phyloP scores from a whole-genome alignment of 2,329 filamentous ascomycete species.

The Tolypocladium ovalisporum region DNA sequence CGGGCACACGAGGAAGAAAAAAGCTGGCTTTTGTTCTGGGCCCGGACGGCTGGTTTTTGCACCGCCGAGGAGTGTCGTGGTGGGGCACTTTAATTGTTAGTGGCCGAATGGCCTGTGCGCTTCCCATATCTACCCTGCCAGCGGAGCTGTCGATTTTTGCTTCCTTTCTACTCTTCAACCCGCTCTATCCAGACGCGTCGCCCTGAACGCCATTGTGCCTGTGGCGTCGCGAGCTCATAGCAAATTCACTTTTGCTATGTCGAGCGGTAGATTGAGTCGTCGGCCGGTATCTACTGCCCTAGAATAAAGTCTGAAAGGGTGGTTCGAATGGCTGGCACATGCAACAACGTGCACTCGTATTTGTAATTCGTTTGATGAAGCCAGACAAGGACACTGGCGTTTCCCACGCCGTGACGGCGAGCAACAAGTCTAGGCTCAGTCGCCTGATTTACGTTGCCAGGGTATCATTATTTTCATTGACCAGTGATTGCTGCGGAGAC shows the following conservation, averaged over 20 bases:
- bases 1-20: constrained; percentile 7
- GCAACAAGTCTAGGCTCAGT: background rate
- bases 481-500: constrained; percentile 20
- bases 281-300: constrained; percentile 85
- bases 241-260: constrained; percentile 26
- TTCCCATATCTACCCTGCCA: background rate
- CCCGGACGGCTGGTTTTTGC: constrained; percentile 7
- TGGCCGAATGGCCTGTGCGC: background rate
- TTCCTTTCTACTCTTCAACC: constrained; percentile 14
- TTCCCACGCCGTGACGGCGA: background rate
- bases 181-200: constrained; percentile 19
- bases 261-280: constrained; percentile 54
- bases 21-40: constrained; percentile 5
- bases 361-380: background rate
- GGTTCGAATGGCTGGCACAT: constrained; percentile 77
- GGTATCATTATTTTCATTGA: constrained; percentile 18
- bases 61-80: background rate
- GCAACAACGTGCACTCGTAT: background rate
- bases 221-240: constrained; percentile 44
- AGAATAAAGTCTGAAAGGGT: constrained; percentile 68
- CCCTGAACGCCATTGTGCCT: constrained; percentile 14
- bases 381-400: background rate
- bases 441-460: constrained; percentile 1
- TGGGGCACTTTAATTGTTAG: constrained; percentile 3
- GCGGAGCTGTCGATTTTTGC: constrained; percentile 17